Percentiles rank a stretch among this genome's conserved stretches.
These are phyloP conservation scores for Aspergillus latus DNA, from an alignment of 2,329 filamentous ascomycete genomes.

Conservation along the genomic window DNA sequence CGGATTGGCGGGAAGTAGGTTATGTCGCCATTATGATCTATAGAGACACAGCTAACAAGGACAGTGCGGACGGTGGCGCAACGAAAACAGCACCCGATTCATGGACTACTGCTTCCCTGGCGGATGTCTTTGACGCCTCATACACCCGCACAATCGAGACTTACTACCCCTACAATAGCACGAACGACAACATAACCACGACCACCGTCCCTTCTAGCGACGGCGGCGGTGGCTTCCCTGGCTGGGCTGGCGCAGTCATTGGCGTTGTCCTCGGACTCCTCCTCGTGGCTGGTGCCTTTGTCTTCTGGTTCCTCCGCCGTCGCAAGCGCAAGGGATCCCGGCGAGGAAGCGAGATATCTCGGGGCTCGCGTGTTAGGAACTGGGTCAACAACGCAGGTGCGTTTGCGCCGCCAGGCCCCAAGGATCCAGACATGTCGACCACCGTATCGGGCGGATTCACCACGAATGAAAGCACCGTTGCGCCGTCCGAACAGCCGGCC, in stretches of 20 bases:
- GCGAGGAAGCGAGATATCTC: conserved; percentile 6
- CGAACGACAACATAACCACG: background rate
- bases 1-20: conserved; percentile 13
- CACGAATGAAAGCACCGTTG: background rate
- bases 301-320: conserved; percentile 22
- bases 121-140: conserved; percentile 2
- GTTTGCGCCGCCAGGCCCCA: background rate
- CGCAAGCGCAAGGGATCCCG: conserved; percentile 4
- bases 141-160: conserved; percentile 14
- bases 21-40: no score
- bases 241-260: conserved; percentile 59
- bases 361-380: conserved; percentile 8
- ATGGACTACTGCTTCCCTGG: conserved; percentile 14
- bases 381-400: conserved; percentile 13
- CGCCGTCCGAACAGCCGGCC: background rate
- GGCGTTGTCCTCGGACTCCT: conserved; percentile 27
- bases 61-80: conserved; percentile 11
- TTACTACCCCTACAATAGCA: conserved; percentile 47
- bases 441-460: conserved; percentile 1
- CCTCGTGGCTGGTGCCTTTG: conserved; percentile 14
- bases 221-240: conserved; percentile 43
- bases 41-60: background rate
- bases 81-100: conserved; percentile 4
- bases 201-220: background rate
- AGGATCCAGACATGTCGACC: conserved; percentile 5